phyloP scores from a whole-genome alignment of 768 basidiomycete species.

The Steccherinum ochraceum region DNA sequence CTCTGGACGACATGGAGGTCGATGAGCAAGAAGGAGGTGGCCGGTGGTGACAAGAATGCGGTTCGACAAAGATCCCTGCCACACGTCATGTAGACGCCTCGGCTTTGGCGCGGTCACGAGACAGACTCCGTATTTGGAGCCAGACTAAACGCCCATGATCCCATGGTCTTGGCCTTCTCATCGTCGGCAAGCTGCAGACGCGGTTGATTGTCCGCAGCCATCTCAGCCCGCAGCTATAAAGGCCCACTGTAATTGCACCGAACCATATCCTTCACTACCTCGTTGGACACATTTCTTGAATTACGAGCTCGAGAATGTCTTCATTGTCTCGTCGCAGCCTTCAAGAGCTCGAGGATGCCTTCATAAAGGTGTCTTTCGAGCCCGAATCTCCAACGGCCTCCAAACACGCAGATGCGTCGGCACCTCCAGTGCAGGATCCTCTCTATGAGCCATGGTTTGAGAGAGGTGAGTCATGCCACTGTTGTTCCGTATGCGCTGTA shows the following conservation, averaged over 20 bases:
- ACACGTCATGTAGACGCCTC: background rate
- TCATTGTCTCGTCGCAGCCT: background rate
- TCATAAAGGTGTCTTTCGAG: constrained; percentile 40
- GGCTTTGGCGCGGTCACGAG: too few relatives aligned
- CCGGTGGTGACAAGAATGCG: constrained; percentile 8
- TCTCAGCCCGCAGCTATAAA: too few relatives aligned
- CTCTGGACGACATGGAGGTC: constrained; percentile 22
- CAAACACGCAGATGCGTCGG: constrained; percentile 6
- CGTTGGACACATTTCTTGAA: too few relatives aligned
- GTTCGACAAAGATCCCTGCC: background rate
- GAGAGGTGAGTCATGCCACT: constrained; percentile 31
- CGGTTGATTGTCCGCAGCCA: too few relatives aligned
- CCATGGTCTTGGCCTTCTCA: too few relatives aligned
- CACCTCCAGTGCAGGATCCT: constrained; percentile 16
- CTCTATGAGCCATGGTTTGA: constrained; percentile 50
- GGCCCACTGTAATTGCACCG: too few relatives aligned
- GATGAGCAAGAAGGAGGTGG: constrained; percentile 15
- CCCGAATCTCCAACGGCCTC: constrained; percentile 5
- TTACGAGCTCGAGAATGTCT: background rate
- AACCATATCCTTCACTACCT: too few relatives aligned
- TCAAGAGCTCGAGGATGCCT: constrained; percentile 30
- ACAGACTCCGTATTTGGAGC: too few relatives aligned
- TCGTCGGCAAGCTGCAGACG: too few relatives aligned
- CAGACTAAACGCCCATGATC: too few relatives aligned
- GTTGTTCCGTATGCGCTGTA: background rate